Base-by-base conservation (phyloP, 768 basidiomycete species). In the Sporobolomyces roseus region DNA sequence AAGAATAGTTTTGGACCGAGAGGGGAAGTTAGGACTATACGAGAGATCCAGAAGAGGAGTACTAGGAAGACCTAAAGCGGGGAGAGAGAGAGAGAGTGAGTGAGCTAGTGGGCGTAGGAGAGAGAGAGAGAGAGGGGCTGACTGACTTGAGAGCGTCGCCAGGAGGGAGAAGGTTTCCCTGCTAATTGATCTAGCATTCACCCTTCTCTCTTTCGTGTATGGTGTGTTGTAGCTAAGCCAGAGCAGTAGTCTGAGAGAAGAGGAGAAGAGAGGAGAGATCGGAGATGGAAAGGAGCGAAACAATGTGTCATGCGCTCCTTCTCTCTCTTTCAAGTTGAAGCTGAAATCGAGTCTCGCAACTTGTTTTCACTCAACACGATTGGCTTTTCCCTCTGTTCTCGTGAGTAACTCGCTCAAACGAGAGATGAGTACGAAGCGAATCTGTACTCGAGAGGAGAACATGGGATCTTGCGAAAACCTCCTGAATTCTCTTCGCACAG, bases 121-220 rank as follows among this genome's bases (percentile, higher is more conserved):
- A 43, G 51, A 53, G 17, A 36, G n/a, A 12, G 19, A 21, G 36
- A 35, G 46, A 35, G 17, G 48, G 17, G 5, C 9, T 6, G 17
- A 49, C 65, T 30, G 16, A 66, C 65, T 53, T 66, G 65, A 3
- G 65, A 66, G 13, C 65, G 58, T 7, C 65, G 59, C 88, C 91
- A 93, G n/a, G 87, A 85, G 16, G 89, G 86, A 77, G 83, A 92
- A 2, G 93, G 93, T 29, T 88, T 85, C 55, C 93, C 93, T 7
- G 91, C 79, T 45, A 97, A 79, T 77, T 96, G 91, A 82, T 97
- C 93, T 77, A 97, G 90, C 93, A 98, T 98, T 13, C 14, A 23
- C 12, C 10, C 21, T 7, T 23, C 45, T 13, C 12, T 14, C 14
- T 46, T 14, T 6, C 13, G 21, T 6, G 13, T 6, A 23, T 13